These are phyloP conservation scores for Solanum microdontum DNA, from an alignment of 257 asterid species.

Conservation along the genomic window DNA sequence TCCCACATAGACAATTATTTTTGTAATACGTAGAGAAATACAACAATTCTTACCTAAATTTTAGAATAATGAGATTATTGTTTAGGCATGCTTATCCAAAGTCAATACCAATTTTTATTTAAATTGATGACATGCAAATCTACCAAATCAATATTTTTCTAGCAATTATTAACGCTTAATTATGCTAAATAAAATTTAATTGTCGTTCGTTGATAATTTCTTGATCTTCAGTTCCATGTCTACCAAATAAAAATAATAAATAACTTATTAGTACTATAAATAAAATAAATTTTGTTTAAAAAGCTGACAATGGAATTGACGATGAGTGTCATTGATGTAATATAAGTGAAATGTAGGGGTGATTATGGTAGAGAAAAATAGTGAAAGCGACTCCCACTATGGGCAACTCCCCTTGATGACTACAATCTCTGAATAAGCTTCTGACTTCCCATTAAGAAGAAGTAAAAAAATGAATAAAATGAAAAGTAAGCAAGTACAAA, in stretches of 20 bases:
- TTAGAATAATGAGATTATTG: neutral
- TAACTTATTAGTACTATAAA: neutral
- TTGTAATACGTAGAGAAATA: neutral
- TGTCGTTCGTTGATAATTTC: neutral
- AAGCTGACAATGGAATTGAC: neutral
- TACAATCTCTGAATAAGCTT: constrained; percentile 8
- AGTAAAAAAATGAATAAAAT: too few species aligned
- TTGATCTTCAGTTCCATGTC: neutral
- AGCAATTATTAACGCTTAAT: neutral
- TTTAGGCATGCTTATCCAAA: neutral
- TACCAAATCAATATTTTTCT: constrained; percentile 1
- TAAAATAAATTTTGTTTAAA: too few species aligned
- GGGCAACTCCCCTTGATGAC: constrained; percentile 5
- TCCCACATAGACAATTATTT: neutral
- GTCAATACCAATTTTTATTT: neutral
- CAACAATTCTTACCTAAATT: neutral
- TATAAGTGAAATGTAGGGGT: neutral
- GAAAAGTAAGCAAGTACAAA: neutral
- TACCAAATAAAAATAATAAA: too few species aligned
- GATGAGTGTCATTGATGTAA: neutral
- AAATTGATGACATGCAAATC: neutral
- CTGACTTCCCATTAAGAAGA: constrained; percentile 2
- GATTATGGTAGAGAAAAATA: constrained; percentile 2
- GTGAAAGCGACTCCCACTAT: constrained; percentile 6
- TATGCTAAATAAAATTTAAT: neutral